Evolutionary conservation across 2,329 filamentous ascomycete species (phyloP).

Genomic region (Aureobasidium sp.): DNA sequence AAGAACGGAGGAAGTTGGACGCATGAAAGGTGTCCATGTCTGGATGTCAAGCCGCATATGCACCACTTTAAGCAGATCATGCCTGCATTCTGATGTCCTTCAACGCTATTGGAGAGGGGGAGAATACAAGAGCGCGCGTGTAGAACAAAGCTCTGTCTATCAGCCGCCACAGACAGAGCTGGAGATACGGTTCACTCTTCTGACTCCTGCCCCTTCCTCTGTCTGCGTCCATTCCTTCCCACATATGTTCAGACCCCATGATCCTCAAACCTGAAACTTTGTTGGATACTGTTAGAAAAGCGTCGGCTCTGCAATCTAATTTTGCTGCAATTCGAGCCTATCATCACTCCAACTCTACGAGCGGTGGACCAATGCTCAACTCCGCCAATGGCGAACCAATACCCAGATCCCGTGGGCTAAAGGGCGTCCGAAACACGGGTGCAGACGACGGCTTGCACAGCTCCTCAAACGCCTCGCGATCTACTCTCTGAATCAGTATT

Average conservation of each 20-base stretch:
- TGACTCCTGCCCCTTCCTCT: background rate
- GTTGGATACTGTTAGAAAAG: too few relatives aligned
- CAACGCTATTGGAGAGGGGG: too few relatives aligned
- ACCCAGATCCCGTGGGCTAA: background rate
- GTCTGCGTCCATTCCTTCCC: background rate
- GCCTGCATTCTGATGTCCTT: too few relatives aligned
- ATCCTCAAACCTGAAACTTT: too few relatives aligned
- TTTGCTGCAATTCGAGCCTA: too few relatives aligned
- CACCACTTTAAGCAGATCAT: too few relatives aligned
- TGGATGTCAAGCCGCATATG: background rate
- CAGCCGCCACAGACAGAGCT: background rate
- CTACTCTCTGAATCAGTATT: background rate
- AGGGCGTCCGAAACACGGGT: background rate
- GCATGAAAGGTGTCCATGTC: background rate
- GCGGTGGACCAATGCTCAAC: background rate
- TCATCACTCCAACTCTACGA: background rate
- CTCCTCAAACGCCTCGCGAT: background rate
- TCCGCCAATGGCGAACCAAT: background rate
- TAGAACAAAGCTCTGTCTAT: too few relatives aligned
- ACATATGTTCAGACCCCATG: too few relatives aligned
- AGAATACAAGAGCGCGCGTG: too few relatives aligned
- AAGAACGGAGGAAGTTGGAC: background rate
- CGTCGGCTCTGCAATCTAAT: too few relatives aligned
- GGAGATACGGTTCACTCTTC: background rate
- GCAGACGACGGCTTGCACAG: background rate